Percentiles rank a stretch among this genome's conserved stretches.
Evolutionary conservation across 1,139 yeast species (phyloP).

Genomic region (Yamadazyma songkhlaensis): DNA sequence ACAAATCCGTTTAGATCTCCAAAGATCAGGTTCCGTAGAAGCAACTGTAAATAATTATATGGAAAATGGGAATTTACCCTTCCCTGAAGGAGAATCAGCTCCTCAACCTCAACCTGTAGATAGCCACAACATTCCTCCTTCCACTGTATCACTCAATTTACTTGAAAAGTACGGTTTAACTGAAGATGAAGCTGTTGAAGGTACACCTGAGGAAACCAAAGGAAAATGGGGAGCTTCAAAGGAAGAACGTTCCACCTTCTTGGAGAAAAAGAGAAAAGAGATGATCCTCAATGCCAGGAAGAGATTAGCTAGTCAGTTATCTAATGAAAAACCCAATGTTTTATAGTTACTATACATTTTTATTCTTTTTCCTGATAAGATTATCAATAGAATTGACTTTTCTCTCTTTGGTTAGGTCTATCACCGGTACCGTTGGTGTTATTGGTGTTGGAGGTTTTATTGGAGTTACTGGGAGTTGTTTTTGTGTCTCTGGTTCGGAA

Average conservation of each 20-base stretch:
- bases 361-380: slow-evolving; percentile 24
- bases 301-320: slow-evolving; percentile 37
- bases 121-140: slow-evolving; percentile 11
- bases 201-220: background rate
- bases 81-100: slow-evolving; percentile 52
- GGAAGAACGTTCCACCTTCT: slow-evolving; percentile 17
- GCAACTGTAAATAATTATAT: slow-evolving; percentile 70
- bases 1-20: slow-evolving; percentile 66
- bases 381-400: slow-evolving; percentile 9
- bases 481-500: too few species aligned
- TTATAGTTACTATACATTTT: slow-evolving; percentile 11
- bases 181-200: slow-evolving; percentile 9
- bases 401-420: slow-evolving; percentile 4
- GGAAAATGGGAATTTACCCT: slow-evolving; percentile 62
- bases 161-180: slow-evolving; percentile 37
- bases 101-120: slow-evolving; percentile 8
- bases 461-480: too few species aligned
- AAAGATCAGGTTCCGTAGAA: slow-evolving; percentile 77
- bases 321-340: slow-evolving; percentile 15
- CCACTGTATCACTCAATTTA: slow-evolving; percentile 25
- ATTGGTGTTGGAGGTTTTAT: too few species aligned
- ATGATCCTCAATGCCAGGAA: slow-evolving; percentile 45
- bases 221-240: slow-evolving; percentile 19
- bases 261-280: slow-evolving; percentile 34
- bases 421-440: background rate